These are phyloP conservation scores for Conticribra weissflogii DNA, from an alignment of 108 stramenopile species.

Conservation along the genomic window DNA sequence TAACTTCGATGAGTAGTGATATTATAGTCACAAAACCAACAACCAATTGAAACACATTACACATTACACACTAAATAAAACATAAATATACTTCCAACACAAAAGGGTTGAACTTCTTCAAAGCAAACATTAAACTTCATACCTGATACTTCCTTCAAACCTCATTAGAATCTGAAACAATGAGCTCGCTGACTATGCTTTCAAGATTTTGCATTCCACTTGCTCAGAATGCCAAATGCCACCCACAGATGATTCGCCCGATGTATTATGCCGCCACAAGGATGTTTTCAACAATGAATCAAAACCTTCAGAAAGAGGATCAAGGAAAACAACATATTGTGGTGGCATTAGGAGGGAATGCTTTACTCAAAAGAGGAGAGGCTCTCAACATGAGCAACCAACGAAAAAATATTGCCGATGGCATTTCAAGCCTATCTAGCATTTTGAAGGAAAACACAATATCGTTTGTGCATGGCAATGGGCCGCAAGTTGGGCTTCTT, in stretches of 20 bases:
- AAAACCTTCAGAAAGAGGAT: neutral
- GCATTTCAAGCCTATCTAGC: slow-evolving; percentile 10
- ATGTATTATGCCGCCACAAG: slow-evolving; percentile 1
- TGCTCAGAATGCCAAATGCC: neutral
- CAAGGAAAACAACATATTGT: slow-evolving; percentile 35
- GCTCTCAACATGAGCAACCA: slow-evolving; percentile 18
- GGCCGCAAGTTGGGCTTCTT: slow-evolving; percentile 46
- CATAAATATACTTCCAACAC: too few relatives aligned
- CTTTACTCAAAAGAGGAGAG: slow-evolving; percentile 38
- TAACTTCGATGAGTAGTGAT: too few relatives aligned
- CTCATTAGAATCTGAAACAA: neutral
- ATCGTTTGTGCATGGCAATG: slow-evolving; percentile 45
- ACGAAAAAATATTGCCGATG: slow-evolving; percentile 37
- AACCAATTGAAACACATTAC: too few relatives aligned
- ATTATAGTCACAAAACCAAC: too few relatives aligned
- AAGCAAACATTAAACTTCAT: too few relatives aligned
- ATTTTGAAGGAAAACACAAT: slow-evolving; percentile 26
- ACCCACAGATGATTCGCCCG: slow-evolving; percentile 6
- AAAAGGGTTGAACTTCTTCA: too few relatives aligned
- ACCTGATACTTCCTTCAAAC: too few relatives aligned
- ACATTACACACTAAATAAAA: too few relatives aligned
- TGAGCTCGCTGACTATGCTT: neutral
- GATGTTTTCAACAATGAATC: neutral
- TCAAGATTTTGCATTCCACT: slow-evolving; percentile 1
- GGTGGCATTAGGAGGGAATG: slow-evolving; percentile 40